These are phyloP conservation scores for Blepharisma japonicum DNA, from an alignment of 73 alveolate species.

Conservation along the genomic window DNA sequence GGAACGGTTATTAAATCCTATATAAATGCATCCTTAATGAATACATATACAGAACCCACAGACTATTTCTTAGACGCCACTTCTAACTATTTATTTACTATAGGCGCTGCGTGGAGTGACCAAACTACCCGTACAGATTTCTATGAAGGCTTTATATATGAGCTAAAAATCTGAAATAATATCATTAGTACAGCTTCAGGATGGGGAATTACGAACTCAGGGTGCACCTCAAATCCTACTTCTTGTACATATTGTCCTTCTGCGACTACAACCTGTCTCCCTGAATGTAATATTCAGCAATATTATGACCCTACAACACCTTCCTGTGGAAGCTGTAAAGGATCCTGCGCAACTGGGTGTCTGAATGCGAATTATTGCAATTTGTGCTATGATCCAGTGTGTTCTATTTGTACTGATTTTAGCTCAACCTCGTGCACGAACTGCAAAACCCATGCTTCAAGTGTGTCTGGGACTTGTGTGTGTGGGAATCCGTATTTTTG, in stretches of 20 bases:
- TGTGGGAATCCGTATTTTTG: not conserved
- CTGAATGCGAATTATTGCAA: slow-evolving; percentile 20
- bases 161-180: not conserved
- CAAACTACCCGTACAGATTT: not conserved
- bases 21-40: not conserved
- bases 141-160: slow-evolving; percentile 1
- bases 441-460: not conserved
- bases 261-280: not conserved
- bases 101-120: not conserved
- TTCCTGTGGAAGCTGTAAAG: not conserved
- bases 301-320: slow-evolving; percentile 7
- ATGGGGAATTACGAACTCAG: not conserved
- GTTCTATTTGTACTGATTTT: not conserved
- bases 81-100: not conserved
- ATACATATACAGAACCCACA: not conserved
- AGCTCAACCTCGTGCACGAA: not conserved
- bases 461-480: not conserved
- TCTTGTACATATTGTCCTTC: not conserved
- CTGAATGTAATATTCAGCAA: not conserved
- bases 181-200: not conserved
- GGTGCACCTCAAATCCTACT: not conserved
- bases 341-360: not conserved
- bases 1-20: not conserved
- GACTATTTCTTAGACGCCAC: not conserved
- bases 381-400: slow-evolving; percentile 3